Conservation (phyloP, 2,329 filamentous ascomycete genomes). For the Emergomyces orientalis region DNA sequence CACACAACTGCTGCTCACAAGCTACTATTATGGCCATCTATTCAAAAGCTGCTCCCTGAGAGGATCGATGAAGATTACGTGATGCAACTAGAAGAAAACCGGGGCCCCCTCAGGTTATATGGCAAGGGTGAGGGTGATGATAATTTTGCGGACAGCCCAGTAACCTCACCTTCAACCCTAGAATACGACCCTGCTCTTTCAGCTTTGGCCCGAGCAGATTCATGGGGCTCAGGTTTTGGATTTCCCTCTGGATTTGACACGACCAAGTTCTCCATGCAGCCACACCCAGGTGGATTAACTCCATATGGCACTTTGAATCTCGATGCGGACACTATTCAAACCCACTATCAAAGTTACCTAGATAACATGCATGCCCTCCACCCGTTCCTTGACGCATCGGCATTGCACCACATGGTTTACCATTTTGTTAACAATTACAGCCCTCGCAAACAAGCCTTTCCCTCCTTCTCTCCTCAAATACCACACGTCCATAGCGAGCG, state of each 20-base stretch:
- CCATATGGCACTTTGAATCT: slow-evolving; percentile 44
- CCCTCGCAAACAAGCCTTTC: slow-evolving; percentile 10
- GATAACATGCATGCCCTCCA: slow-evolving; percentile 54
- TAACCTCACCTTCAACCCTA: slow-evolving; percentile 21
- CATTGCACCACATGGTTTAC: slow-evolving; percentile 45
- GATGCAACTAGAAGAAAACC: slow-evolving; percentile 62
- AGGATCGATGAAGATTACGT: slow-evolving; percentile 61
- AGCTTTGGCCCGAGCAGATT: slow-evolving; percentile 37
- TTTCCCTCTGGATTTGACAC: slow-evolving; percentile 23
- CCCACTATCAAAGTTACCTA: slow-evolving; percentile 48
- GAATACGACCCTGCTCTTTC: slow-evolving; percentile 26
- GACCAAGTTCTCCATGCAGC: slow-evolving; percentile 21
- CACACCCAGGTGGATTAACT: slow-evolving; percentile 42
- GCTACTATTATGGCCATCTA: slow-evolving; percentile 63
- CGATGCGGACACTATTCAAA: slow-evolving; percentile 42
- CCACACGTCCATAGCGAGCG: neutral
- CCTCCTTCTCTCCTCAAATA: neutral
- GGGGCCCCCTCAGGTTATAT: slow-evolving; percentile 65
- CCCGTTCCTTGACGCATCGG: slow-evolving; percentile 50
- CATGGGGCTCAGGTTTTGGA: slow-evolving; percentile 44
- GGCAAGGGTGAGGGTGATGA: slow-evolving; percentile 69
- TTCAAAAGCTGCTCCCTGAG: slow-evolving; percentile 53
- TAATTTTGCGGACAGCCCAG: slow-evolving; percentile 34
- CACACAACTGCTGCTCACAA: slow-evolving; percentile 87
- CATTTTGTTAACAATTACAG: slow-evolving; percentile 44